phyloP scores from a whole-genome alignment of 495 filamentous ascomycete genomes.

The Lepraria neglecta region DNA sequence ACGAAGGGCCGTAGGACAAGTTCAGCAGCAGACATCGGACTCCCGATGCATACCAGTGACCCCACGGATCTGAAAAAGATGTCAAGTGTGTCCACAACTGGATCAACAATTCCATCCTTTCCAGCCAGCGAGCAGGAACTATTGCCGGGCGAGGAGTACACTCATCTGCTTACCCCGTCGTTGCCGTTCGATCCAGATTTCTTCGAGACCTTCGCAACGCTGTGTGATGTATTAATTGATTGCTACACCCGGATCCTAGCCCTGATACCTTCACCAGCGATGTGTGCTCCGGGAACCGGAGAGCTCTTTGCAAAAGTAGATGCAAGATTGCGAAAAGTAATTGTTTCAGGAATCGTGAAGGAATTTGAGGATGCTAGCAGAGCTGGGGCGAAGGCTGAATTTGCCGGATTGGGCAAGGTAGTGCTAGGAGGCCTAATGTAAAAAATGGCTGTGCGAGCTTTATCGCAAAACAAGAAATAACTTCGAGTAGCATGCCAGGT shows the following conservation, averaged over 20 bases:
- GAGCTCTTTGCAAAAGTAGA: constrained; percentile 91
- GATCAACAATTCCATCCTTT: constrained; percentile 40
- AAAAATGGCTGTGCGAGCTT: constrained; percentile 13
- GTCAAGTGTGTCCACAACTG: constrained; percentile 38
- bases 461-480: background rate
- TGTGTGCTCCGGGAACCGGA: constrained; percentile 55
- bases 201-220: constrained; percentile 91
- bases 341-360: constrained; percentile 74
- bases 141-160: constrained; percentile 70
- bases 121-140: constrained; percentile 49
- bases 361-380: constrained; percentile 90
- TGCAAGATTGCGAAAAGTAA: constrained; percentile 72
- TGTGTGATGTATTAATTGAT: constrained; percentile 94
- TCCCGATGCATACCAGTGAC: constrained; percentile 52
- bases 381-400: constrained; percentile 65
- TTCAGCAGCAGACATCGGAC: constrained; percentile 58
- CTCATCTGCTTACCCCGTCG: constrained; percentile 80
- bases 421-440: constrained; percentile 85
- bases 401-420: constrained; percentile 77
- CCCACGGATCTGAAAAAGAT: constrained; percentile 45
- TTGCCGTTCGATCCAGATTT: constrained; percentile 97
- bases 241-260: constrained; percentile 73
- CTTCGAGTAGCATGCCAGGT: background rate
- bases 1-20: constrained; percentile 66
- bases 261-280: constrained; percentile 60